Conservation (phyloP, 2,329 filamentous ascomycete genomes). For the Cadophora sp. region DNA sequence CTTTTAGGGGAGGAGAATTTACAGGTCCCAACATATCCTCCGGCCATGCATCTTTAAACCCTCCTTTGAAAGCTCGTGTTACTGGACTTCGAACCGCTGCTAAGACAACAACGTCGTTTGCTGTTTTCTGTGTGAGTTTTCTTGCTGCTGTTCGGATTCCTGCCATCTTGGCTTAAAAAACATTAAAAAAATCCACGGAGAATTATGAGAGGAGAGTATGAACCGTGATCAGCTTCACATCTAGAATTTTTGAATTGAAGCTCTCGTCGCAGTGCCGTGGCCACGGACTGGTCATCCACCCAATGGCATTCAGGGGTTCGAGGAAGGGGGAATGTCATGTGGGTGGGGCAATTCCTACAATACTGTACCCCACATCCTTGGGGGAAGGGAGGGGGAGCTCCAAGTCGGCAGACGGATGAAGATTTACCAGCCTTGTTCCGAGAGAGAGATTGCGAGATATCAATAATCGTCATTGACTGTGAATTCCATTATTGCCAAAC, state of each 20-base stretch:
- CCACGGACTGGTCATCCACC: not conserved
- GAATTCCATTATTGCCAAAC: too few relatives aligned
- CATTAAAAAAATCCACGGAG: not conserved
- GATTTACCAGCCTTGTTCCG: constrained; percentile 12
- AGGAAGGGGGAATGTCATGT: not conserved
- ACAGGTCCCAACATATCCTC: constrained; percentile 67
- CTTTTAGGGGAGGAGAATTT: not conserved
- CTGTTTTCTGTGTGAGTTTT: constrained; percentile 53
- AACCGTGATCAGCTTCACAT: not conserved
- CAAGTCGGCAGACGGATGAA: constrained; percentile 1
- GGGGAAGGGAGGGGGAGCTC: not conserved
- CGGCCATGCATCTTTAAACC: constrained; percentile 70
- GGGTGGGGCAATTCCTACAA: constrained; percentile 11
- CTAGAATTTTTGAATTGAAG: not conserved
- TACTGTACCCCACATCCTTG: constrained; percentile 4
- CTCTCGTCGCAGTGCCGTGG: not conserved
- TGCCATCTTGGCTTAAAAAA: constrained; percentile 25
- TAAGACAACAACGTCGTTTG: constrained; percentile 70
- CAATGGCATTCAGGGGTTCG: constrained; percentile 3
- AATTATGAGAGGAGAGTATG: not conserved
- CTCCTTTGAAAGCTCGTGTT: constrained; percentile 70
- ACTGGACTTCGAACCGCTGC: constrained; percentile 71
- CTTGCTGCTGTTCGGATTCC: constrained; percentile 25
- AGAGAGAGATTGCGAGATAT: not conserved
- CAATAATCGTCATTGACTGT: not conserved